Percentiles rank a stretch among this genome's conserved stretches.
Conservation (phyloP, 805 yeast genomes). For the Cyberlindnera petersonii region DNA sequence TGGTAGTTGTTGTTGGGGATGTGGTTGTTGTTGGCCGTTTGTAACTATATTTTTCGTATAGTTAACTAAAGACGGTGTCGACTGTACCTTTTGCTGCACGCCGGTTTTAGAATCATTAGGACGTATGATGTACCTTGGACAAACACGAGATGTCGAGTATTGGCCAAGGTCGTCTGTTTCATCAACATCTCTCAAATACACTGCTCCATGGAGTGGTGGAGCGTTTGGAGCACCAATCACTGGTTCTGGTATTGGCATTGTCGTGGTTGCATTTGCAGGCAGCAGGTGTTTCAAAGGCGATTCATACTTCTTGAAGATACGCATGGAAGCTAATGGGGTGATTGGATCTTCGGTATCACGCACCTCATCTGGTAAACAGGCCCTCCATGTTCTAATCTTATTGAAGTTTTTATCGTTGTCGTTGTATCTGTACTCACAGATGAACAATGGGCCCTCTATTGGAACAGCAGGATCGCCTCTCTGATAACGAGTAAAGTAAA, state of each 20-base stretch:
- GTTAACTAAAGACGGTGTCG: constrained; percentile 22
- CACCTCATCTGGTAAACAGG: constrained; percentile 95
- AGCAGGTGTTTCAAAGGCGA: constrained; percentile 81
- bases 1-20: too few relatives aligned
- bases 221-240: constrained; percentile 77
- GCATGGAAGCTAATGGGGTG: constrained; percentile 62
- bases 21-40: too few relatives aligned
- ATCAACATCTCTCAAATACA: constrained; percentile 70
- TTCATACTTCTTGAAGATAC: constrained; percentile 68
- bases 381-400: constrained; percentile 97
- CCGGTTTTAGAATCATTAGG: constrained; percentile 38
- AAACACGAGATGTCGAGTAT: constrained; percentile 48
- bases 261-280: constrained; percentile 66
- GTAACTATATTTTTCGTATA: constrained; percentile 26
- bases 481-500: constrained; percentile 89
- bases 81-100: constrained; percentile 16
- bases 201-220: constrained; percentile 93
- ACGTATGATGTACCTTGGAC: constrained; percentile 41
- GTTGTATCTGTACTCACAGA: constrained; percentile 93
- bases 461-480: constrained; percentile 89
- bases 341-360: constrained; percentile 80
- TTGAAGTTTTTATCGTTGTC: constrained; percentile 88
- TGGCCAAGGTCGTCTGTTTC: constrained; percentile 83
- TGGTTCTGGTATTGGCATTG: constrained; percentile 80
- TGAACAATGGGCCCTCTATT: constrained; percentile 77